phyloP scores from a whole-genome alignment of 2,329 filamentous ascomycete genomes.

The Pseudohalonectria lignicola region DNA sequence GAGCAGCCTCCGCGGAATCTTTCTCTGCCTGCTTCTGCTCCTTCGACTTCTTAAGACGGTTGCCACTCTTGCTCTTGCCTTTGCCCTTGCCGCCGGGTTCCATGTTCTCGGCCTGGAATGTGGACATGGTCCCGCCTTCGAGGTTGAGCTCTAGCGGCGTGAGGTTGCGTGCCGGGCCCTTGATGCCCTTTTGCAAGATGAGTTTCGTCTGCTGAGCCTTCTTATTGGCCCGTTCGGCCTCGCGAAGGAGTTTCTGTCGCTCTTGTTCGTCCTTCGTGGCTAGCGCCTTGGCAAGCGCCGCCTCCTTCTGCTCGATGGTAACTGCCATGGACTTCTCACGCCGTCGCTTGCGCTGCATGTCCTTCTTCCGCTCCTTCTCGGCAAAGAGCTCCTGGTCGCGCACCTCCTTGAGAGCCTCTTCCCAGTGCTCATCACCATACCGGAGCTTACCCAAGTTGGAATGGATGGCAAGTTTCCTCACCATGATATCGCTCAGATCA shows the following conservation, averaged over 20 bases:
- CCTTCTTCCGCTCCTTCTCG: conserved; percentile 98
- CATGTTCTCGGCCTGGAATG: conserved; percentile 60
- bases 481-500: conserved; percentile 48
- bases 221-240: conserved; percentile 82
- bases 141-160: conserved; percentile 67
- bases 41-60: conserved; percentile 82
- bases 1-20: conserved; percentile 74
- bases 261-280: conserved; percentile 75
- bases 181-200: conserved; percentile 77
- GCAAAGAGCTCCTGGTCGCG: conserved; percentile 82
- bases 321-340: conserved; percentile 94
- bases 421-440: conserved; percentile 67
- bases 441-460: conserved; percentile 62
- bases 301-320: conserved; percentile 82
- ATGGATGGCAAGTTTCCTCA: conserved; percentile 55
- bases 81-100: conserved; percentile 39
- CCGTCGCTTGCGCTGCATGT: conserved; percentile 95
- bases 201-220: conserved; percentile 87
- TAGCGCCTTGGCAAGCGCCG: conserved; percentile 66
- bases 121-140: conserved; percentile 76
- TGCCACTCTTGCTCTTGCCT: conserved; percentile 43
- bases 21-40: conserved; percentile 75
- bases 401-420: conserved; percentile 74
- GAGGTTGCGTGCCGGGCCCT: conserved; percentile 58
- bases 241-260: conserved; percentile 66